Conservation (phyloP, 2,329 filamentous ascomycete species). For the Lecanoromycetidae sp. region DNA sequence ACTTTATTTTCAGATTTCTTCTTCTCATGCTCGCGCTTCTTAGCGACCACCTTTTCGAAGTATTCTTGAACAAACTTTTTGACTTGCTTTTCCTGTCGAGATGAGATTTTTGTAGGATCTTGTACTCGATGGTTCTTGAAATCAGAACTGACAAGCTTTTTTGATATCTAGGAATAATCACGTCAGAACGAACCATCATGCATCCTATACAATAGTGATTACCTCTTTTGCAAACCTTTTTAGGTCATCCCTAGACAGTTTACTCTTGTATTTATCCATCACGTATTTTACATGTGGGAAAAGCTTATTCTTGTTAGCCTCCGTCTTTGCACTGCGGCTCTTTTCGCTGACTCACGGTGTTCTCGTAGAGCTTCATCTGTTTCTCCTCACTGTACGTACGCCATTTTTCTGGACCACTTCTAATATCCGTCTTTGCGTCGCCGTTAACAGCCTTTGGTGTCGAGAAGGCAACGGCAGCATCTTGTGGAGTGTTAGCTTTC, state of each 20-base stretch:
- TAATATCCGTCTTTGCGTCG: slow-evolving; percentile 37
- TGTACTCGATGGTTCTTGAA: slow-evolving; percentile 81
- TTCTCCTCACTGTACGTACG: slow-evolving; percentile 55
- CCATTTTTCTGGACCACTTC: slow-evolving; percentile 35
- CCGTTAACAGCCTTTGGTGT: slow-evolving; percentile 53
- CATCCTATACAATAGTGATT: slow-evolving; percentile 50
- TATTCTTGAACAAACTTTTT: slow-evolving; percentile 72
- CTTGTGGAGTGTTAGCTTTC: slow-evolving; percentile 43
- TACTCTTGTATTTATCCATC: slow-evolving; percentile 74
- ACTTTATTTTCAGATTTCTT: slow-evolving; percentile 41
- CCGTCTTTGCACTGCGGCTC: background rate
- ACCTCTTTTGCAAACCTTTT: slow-evolving; percentile 55
- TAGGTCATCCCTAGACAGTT: slow-evolving; percentile 67
- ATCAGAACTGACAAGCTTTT: slow-evolving; percentile 83
- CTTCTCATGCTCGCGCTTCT: slow-evolving; percentile 58
- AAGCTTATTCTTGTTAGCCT: slow-evolving; percentile 41
- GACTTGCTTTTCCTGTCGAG: slow-evolving; percentile 52
- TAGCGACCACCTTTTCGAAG: slow-evolving; percentile 72
- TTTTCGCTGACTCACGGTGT: slow-evolving; percentile 53
- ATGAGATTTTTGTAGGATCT: slow-evolving; percentile 58
- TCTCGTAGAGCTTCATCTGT: slow-evolving; percentile 90
- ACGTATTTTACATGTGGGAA: slow-evolving; percentile 76
- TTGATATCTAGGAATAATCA: slow-evolving; percentile 61
- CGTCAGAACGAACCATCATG: slow-evolving; percentile 76
- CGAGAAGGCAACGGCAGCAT: slow-evolving; percentile 44